Percentiles rank a stretch among this genome's conserved stretches.
Conservation (phyloP, 768 basidiomycete species). For the Mycena metata region DNA sequence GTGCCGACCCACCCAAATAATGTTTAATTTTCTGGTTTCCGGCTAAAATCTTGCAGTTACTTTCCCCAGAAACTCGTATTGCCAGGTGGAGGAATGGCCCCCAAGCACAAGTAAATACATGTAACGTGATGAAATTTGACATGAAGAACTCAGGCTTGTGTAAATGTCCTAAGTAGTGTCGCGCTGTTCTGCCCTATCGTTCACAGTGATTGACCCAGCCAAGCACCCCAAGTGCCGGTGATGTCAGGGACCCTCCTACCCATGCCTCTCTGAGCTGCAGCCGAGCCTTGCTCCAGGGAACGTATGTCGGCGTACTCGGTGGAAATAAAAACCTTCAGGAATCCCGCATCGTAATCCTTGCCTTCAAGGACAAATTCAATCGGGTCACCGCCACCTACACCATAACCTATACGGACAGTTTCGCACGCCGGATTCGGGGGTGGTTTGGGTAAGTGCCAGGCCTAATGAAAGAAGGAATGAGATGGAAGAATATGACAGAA, state of each 20-base stretch:
- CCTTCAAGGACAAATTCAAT: constrained; percentile 20
- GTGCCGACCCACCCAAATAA: no score
- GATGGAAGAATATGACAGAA: no score
- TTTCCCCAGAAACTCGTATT: no score
- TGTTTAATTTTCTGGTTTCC: no score
- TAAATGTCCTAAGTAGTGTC: constrained; percentile 13
- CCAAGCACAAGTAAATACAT: constrained; percentile 16
- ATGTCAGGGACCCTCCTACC: not conserved
- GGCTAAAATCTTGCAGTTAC: no score
- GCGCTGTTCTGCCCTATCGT: constrained; percentile 12
- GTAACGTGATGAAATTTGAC: constrained; percentile 18
- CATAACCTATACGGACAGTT: no score
- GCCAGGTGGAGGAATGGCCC: no score
- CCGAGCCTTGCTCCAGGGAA: constrained; percentile 1
- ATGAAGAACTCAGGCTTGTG: constrained; percentile 9
- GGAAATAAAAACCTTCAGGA: constrained; percentile 18
- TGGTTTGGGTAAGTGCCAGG: no score
- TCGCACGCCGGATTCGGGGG: no score
- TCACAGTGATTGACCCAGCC: not conserved
- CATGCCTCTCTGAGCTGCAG: constrained; percentile 6
- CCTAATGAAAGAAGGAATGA: no score
- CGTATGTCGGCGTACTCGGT: constrained; percentile 4
- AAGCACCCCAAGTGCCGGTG: constrained; percentile 13
- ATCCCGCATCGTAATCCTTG: constrained; percentile 19
- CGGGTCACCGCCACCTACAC: constrained; percentile 17